Percentiles rank a stretch among this genome's conserved stretches.
These are phyloP conservation scores for Kurtzmaniella natalensis DNA, from an alignment of 1,139 yeast species.

Conservation along the genomic window DNA sequence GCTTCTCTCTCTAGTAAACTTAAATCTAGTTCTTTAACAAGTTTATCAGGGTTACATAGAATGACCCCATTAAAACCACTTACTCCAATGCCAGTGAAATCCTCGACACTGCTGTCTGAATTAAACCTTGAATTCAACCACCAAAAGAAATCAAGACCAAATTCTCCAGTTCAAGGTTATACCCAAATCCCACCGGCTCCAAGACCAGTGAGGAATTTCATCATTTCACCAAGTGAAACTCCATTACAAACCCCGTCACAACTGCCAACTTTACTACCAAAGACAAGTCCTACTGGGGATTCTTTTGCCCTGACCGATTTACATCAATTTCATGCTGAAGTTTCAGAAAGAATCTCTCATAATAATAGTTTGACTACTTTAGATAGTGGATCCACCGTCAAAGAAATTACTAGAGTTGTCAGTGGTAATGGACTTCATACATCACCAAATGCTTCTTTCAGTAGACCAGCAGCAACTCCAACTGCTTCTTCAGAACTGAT, in stretches of 20 bases:
- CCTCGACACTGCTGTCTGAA: slow-evolving; percentile 8
- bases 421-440: no score
- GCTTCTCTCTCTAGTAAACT: slow-evolving; percentile 23
- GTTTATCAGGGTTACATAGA: slow-evolving; percentile 25
- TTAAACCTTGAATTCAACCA: slow-evolving; percentile 29
- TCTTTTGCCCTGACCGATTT: no score
- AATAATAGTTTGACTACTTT: background rate
- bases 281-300: slow-evolving; percentile 6
- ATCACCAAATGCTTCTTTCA: no score
- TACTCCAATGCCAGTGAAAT: slow-evolving; percentile 5
- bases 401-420: no score
- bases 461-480: no score
- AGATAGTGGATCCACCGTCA: background rate
- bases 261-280: slow-evolving; percentile 36
- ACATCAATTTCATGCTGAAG: slow-evolving; percentile 1
- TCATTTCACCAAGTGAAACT: slow-evolving; percentile 32
- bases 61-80: slow-evolving; percentile 38
- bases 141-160: slow-evolving; percentile 39
- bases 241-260: slow-evolving; percentile 44
- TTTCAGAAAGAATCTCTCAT: background rate
- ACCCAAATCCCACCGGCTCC: slow-evolving; percentile 8
- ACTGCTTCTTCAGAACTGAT: slow-evolving; percentile 14
- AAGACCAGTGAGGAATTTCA: slow-evolving; percentile 3
- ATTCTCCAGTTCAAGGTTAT: slow-evolving; percentile 27
- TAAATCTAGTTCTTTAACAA: slow-evolving; percentile 18